phyloP scores from a whole-genome alignment of 2,329 filamentous ascomycete species.

The Paracorniculantispora psalliotae region DNA sequence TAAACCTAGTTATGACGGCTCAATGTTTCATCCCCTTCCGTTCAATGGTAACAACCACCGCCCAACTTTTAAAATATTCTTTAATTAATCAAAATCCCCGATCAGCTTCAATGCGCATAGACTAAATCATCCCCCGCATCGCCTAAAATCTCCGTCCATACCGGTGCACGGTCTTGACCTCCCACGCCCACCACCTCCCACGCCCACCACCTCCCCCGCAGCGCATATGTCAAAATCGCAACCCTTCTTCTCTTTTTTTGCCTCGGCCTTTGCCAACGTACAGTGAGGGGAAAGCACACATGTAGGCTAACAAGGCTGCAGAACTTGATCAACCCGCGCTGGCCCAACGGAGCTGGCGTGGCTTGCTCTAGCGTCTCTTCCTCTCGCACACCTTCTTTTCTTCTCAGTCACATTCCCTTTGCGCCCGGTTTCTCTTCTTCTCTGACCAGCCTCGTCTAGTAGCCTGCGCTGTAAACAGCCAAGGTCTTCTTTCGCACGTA shows the following conservation, averaged over 20 bases:
- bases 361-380: not conserved
- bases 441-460: not conserved
- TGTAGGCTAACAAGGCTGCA: not conserved
- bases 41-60: too few relatives aligned
- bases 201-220: not conserved
- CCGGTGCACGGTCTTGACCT: too few relatives aligned
- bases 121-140: too few relatives aligned
- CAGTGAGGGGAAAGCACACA: not conserved
- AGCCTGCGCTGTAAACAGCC: too few relatives aligned
- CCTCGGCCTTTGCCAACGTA: slow-evolving; percentile 2
- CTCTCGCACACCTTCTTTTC: not conserved
- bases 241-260: not conserved
- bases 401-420: not conserved
- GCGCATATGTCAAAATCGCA: slow-evolving; percentile 3
- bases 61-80: too few relatives aligned
- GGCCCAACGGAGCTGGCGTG: not conserved
- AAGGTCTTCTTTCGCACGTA: not conserved
- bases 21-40: too few relatives aligned
- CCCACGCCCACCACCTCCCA: too few relatives aligned
- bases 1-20: too few relatives aligned
- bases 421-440: too few relatives aligned
- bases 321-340: not conserved
- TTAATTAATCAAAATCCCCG: too few relatives aligned
- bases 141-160: too few relatives aligned
- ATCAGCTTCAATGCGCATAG: too few relatives aligned